A percentile compares a stretch with the other conserved stretches of the same genome.
phyloP scores from a whole-genome alignment of 2,329 filamentous ascomycete genomes.

The Xylariaceae sp. region DNA sequence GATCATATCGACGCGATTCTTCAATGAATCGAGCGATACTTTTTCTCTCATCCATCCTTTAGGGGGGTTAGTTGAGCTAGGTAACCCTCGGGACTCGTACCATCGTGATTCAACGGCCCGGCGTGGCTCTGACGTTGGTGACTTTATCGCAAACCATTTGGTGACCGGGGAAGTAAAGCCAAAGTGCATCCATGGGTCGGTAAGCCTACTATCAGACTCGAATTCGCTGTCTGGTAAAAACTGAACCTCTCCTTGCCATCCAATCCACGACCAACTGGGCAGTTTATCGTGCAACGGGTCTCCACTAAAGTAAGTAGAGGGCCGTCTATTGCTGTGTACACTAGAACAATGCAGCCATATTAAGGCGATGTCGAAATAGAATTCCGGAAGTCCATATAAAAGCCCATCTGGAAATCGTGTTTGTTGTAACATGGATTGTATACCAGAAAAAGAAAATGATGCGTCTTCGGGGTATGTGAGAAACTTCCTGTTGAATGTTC shows the following conservation, averaged over 20 bases:
- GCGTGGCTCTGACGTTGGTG: background rate
- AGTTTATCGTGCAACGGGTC: background rate
- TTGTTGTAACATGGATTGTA: slow-evolving; percentile 1
- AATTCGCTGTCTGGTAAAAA: background rate
- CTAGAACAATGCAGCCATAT: background rate
- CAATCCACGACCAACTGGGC: slow-evolving; percentile 9
- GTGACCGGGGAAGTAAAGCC: background rate
- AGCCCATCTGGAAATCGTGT: background rate
- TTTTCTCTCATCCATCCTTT: background rate
- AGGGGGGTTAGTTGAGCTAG: background rate
- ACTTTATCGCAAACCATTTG: background rate
- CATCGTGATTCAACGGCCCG: background rate
- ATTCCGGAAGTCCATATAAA: slow-evolving; percentile 1
- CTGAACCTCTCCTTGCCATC: background rate
- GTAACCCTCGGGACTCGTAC: background rate
- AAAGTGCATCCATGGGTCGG: too few relatives aligned
- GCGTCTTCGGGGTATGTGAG: background rate
- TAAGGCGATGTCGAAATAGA: slow-evolving; percentile 6
- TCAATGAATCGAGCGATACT: background rate
- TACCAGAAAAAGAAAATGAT: background rate
- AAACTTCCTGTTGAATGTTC: background rate
- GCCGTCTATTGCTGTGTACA: background rate
- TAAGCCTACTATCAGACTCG: too few relatives aligned
- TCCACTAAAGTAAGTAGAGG: background rate
- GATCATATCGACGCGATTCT: too few relatives aligned